These are phyloP conservation scores for Pleurotus djamor DNA, from an alignment of 768 basidiomycete genomes.

Conservation along the genomic window DNA sequence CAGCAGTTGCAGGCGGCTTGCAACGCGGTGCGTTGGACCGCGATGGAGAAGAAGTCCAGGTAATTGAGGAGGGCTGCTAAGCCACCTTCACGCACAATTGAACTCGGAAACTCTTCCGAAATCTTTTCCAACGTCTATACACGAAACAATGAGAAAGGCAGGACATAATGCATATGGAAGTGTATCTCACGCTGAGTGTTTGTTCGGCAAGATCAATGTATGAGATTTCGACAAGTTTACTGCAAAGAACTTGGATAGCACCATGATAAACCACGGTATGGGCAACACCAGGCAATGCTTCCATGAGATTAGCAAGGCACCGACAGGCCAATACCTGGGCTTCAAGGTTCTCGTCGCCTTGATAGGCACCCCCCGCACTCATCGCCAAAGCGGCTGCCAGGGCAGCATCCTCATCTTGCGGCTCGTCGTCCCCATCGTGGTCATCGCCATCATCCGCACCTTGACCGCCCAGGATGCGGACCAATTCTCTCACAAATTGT, in stretches of 20 bases:
- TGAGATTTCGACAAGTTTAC: slow-evolving; percentile 94
- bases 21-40: slow-evolving; percentile 94
- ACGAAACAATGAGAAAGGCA: slow-evolving; percentile 3
- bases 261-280: slow-evolving; percentile 97
- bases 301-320: slow-evolving; percentile 97
- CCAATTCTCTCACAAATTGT: slow-evolving; percentile 87
- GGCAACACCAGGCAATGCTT: slow-evolving; percentile 96
- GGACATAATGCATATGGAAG: slow-evolving; percentile 12
- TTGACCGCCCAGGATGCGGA: slow-evolving; percentile 85
- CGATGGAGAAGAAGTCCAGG: slow-evolving; percentile 98
- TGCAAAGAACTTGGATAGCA: slow-evolving; percentile 97
- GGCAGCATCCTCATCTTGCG: slow-evolving; percentile 81
- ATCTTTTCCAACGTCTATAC: slow-evolving; percentile 95
- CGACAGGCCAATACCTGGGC: slow-evolving; percentile 95
- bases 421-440: slow-evolving; percentile 66
- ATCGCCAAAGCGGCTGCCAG: slow-evolving; percentile 86
- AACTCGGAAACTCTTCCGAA: slow-evolving; percentile 93
- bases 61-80: slow-evolving; percentile 91
- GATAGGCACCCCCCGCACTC: slow-evolving; percentile 65
- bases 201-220: slow-evolving; percentile 99
- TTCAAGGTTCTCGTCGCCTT: slow-evolving; percentile 86
- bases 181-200: slow-evolving; percentile 83
- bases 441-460: slow-evolving; percentile 75
- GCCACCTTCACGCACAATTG: slow-evolving; percentile 95
- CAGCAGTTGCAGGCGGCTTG: slow-evolving; percentile 98